A percentile compares a stretch with the other conserved stretches of the same genome.
Evolutionary conservation across 257 asterid species (phyloP).

Genomic region (Solanum boliviense): DNA sequence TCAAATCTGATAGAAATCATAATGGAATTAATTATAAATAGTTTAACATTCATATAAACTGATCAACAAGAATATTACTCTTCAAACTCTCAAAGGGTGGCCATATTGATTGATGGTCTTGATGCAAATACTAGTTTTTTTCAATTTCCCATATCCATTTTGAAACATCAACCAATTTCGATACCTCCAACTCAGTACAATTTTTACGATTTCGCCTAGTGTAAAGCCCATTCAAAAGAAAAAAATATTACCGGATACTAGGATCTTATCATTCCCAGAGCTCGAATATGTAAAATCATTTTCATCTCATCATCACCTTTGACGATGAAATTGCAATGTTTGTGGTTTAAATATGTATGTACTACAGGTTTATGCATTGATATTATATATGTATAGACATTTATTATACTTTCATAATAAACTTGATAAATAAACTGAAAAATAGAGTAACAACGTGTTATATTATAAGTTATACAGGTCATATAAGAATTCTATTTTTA

Average conservation of each 20-base stretch:
- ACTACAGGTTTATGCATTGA: background rate
- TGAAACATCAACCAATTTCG: background rate
- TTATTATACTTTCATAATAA: no score
- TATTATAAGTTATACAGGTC: no score
- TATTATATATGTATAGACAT: no score
- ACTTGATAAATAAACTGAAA: no score
- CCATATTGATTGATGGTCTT: background rate
- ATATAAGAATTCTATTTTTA: no score
- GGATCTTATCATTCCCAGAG: background rate
- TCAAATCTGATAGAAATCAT: background rate
- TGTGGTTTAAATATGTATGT: background rate
- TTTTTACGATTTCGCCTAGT: no score
- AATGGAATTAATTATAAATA: background rate
- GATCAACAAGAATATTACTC: background rate
- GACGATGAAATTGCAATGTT: no score
- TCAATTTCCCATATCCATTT: accelerated
- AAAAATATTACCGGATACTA: accelerated
- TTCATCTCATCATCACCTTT: background rate
- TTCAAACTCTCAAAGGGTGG: background rate
- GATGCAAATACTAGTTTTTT: background rate
- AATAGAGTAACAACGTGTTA: no score
- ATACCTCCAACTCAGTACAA: no score
- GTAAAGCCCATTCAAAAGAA: background rate
- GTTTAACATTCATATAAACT: background rate
- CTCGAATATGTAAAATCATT: background rate